Percentiles rank a stretch among this genome's conserved stretches.
Conservation (phyloP, 78 protist genomes). For the Creolimax fragrantissima region DNA sequence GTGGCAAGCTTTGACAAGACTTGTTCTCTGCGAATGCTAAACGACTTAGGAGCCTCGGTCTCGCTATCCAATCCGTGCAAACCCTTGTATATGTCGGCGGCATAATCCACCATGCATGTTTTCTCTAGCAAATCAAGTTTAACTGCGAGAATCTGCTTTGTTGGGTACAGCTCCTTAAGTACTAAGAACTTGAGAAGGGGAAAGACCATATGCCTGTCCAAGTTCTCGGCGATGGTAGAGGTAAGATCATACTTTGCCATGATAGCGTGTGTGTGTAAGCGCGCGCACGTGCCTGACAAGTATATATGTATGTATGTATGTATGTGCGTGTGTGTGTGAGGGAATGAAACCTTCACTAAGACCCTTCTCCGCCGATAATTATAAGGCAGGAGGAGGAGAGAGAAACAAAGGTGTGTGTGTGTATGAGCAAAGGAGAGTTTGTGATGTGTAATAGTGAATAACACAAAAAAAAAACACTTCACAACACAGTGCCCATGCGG, state of each 20-base stretch:
- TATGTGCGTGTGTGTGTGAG: neutral
- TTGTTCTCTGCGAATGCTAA: neutral
- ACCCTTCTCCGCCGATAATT: no score
- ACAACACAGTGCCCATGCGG: no score
- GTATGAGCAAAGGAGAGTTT: no score
- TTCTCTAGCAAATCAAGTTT: neutral
- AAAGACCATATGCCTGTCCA: conserved; percentile 33
- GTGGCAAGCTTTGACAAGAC: neutral
- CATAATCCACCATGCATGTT: conserved; percentile 22
- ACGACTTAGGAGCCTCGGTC: neutral
- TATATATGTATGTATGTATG: neutral
- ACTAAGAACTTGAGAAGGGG: conserved; percentile 12
- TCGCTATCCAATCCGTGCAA: neutral
- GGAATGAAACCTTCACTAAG: no score
- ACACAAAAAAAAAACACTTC: no score
- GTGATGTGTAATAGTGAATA: no score
- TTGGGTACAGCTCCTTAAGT: neutral
- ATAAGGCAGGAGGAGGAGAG: no score
- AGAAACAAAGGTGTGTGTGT: no score
- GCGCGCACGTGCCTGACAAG: neutral
- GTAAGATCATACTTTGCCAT: conserved; percentile 44
- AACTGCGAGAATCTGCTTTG: neutral
- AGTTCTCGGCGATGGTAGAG: neutral
- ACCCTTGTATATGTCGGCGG: neutral
- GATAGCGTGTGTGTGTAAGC: neutral